Evolutionary conservation across 2,329 filamentous ascomycete species (phyloP).

Genomic region (Clarireedia monteithiana): DNA sequence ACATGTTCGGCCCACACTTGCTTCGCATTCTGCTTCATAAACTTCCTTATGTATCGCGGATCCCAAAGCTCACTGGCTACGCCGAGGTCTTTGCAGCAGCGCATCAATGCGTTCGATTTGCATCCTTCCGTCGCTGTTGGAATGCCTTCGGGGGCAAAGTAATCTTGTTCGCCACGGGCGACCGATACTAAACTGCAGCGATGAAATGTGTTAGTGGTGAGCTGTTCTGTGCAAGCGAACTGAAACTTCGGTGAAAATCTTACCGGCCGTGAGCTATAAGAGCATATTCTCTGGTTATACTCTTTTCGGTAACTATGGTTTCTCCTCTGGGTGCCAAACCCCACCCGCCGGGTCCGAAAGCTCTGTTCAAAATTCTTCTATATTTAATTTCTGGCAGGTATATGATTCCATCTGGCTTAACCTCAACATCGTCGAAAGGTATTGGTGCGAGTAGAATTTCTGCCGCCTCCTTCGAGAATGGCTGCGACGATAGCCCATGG

Average conservation of each 20-base stretch:
- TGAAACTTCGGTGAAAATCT: conserved; percentile 25
- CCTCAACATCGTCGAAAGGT: conserved; percentile 72
- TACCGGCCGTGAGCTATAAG: conserved; percentile 83
- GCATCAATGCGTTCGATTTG: conserved; percentile 96
- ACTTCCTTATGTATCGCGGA: conserved; percentile 79
- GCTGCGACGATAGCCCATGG: conserved; percentile 55
- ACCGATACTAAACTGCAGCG: conserved; percentile 72
- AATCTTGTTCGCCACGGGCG: conserved; percentile 88
- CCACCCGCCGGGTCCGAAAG: conserved; percentile 95
- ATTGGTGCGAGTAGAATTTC: conserved; percentile 57
- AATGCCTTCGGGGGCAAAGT: conserved; percentile 83
- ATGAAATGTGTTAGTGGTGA: conserved; percentile 10
- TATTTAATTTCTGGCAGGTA: conserved; percentile 99
- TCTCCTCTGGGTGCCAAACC: conserved; percentile 82
- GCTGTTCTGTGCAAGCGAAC: not conserved
- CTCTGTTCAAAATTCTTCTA: conserved; percentile 76
- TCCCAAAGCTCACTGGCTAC: conserved; percentile 96
- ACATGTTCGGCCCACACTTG: conserved; percentile 89
- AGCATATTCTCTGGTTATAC: conserved; percentile 85
- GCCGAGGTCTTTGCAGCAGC: conserved; percentile 96
- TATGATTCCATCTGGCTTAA: conserved; percentile 94
- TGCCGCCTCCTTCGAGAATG: conserved; percentile 57
- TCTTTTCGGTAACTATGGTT: conserved; percentile 47
- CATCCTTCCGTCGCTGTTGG: conserved; percentile 93
- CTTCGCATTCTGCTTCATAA: conserved; percentile 64